Conservation (phyloP, 2,329 filamentous ascomycete genomes). For the Neurospora sp. region DNA sequence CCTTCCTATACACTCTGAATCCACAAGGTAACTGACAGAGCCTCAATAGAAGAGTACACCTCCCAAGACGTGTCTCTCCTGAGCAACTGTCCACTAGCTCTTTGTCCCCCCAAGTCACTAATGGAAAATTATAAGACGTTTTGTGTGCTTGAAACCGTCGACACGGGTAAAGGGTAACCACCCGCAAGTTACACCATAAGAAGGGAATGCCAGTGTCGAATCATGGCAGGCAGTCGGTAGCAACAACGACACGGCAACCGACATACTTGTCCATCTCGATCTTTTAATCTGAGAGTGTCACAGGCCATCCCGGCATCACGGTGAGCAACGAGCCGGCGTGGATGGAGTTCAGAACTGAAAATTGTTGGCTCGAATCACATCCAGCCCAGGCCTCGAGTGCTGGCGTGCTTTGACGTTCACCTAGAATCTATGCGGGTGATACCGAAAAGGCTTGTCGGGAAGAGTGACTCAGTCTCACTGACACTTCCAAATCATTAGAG, state of each 20-base stretch:
- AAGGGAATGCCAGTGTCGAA: background rate
- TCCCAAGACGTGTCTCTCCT: background rate
- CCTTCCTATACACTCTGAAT: background rate
- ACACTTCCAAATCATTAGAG: background rate
- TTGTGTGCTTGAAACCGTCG: background rate
- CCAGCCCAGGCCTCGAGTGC: background rate
- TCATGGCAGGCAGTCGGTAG: background rate
- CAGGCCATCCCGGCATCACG: background rate
- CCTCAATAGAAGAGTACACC: background rate
- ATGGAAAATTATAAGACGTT: background rate
- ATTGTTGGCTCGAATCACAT: background rate
- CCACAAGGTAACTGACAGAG: background rate
- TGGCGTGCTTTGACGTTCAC: background rate
- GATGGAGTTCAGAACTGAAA: background rate
- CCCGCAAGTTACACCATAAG: background rate
- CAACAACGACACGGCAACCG: background rate
- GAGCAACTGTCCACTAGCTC: background rate
- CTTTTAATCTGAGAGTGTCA: background rate
- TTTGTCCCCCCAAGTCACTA: background rate
- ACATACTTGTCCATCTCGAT: background rate
- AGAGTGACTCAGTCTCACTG: background rate
- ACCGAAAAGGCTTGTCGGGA: background rate
- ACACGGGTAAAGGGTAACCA: background rate
- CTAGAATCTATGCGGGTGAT: background rate
- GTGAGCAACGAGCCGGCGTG: background rate